Conservation (phyloP, 2,329 filamentous ascomycete species). For the Penicillium decumbens region DNA sequence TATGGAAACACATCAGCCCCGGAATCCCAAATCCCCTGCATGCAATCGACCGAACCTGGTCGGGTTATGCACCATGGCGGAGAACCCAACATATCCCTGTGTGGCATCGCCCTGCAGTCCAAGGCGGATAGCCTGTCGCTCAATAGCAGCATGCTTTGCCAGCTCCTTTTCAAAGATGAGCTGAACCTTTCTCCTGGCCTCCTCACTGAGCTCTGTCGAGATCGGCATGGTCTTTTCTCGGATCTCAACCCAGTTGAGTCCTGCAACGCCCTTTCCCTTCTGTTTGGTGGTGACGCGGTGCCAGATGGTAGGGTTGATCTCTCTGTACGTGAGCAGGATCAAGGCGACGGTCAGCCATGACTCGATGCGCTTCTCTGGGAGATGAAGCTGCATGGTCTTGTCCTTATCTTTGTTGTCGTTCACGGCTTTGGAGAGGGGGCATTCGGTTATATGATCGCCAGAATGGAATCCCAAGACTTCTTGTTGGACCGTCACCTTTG, state of each 20-base stretch:
- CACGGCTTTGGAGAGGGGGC: slow-evolving; percentile 21
- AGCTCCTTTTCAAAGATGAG: neutral
- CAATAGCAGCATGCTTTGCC: neutral
- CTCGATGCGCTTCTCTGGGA: slow-evolving; percentile 22
- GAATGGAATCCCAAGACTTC: slow-evolving; percentile 21
- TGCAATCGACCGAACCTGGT: neutral
- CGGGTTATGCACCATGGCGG: neutral
- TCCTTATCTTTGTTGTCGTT: slow-evolving; percentile 13
- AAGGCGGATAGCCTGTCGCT: neutral
- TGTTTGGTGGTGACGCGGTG: slow-evolving; percentile 19
- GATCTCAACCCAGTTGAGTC: slow-evolving; percentile 23
- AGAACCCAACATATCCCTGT: neutral
- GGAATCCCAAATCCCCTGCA: neutral
- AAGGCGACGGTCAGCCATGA: slow-evolving; percentile 29
- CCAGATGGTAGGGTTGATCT: slow-evolving; percentile 21
- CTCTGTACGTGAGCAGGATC: slow-evolving; percentile 26
- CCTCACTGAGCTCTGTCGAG: neutral
- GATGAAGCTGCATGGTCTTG: slow-evolving; percentile 20
- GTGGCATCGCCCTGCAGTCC: neutral
- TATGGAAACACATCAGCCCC: neutral
- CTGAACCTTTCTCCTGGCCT: neutral
- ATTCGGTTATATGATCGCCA: slow-evolving; percentile 4
- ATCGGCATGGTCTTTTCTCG: neutral
- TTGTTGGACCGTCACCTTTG: slow-evolving; percentile 18
- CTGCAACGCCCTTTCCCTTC: slow-evolving; percentile 16